These are phyloP conservation scores for Sherardia arvensis DNA, from an alignment of 257 asterid species.

Conservation along the genomic window DNA sequence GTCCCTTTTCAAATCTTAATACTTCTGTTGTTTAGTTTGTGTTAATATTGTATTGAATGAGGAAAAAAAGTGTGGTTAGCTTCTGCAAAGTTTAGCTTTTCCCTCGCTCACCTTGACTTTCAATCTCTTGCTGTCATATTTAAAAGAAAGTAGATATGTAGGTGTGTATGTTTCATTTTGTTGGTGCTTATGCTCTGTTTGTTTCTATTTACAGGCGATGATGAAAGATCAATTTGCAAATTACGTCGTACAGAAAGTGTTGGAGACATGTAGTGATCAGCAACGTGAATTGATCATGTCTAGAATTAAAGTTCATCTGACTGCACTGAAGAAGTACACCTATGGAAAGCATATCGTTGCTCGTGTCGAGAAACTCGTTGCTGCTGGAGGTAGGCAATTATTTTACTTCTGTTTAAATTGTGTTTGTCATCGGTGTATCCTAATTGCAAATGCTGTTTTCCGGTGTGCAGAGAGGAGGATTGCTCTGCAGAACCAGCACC, in stretches of 20 bases:
- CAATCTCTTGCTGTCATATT: background rate
- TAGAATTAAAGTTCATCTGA: constrained; percentile 36
- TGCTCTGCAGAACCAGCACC: constrained; percentile 19
- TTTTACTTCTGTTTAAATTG: too few species aligned
- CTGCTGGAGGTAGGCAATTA: constrained; percentile 32
- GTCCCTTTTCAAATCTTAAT: background rate
- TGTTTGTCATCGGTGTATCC: background rate
- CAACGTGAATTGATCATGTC: constrained; percentile 39
- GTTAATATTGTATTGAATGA: background rate
- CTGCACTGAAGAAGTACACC: constrained; percentile 37
- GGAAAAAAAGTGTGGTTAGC: background rate
- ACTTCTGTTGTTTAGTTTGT: background rate
- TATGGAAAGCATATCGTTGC: constrained; percentile 42
- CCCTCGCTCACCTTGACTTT: background rate
- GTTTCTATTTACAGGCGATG: constrained; percentile 21
- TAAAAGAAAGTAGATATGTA: background rate
- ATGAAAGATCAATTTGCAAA: constrained; percentile 46
- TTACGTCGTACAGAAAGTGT: constrained; percentile 42
- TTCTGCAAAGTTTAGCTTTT: background rate
- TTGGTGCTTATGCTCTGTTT: background rate
- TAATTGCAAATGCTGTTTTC: background rate
- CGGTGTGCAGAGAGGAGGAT: constrained; percentile 26
- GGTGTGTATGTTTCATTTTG: background rate
- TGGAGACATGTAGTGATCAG: constrained; percentile 41
- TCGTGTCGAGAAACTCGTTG: constrained; percentile 43